These are phyloP conservation scores for Ceratobasidium sp. DNA, from an alignment of 1,284 basidiomycete species.

Conservation along the genomic window DNA sequence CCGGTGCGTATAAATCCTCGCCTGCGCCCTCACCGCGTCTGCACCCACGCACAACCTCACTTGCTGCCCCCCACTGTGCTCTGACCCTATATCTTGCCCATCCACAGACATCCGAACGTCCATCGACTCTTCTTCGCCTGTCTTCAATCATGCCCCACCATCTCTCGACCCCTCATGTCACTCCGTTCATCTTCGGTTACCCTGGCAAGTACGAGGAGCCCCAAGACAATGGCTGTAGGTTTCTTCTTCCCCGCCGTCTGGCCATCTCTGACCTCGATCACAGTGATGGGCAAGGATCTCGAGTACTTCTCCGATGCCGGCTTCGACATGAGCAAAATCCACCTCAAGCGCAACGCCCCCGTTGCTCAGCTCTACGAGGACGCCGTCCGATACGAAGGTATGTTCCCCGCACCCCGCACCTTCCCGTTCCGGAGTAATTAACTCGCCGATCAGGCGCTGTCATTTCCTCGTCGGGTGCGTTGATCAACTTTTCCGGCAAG, in stretches of 20 bases:
- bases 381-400: slow-evolving; percentile 88
- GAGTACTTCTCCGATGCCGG: slow-evolving; percentile 99
- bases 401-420: background rate
- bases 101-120: no score
- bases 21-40: slow-evolving; percentile 29
- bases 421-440: slow-evolving; percentile 20
- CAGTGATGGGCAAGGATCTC: slow-evolving; percentile 62
- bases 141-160: slow-evolving; percentile 29
- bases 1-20: slow-evolving; percentile 21
- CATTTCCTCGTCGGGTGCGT: slow-evolving; percentile 92
- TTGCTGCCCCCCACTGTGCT: background rate
- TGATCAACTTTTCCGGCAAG: slow-evolving; percentile 99
- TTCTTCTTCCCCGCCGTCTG: background rate
- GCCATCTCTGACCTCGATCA: slow-evolving; percentile 1
- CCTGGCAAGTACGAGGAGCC: slow-evolving; percentile 37
- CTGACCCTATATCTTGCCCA: slow-evolving; percentile 24
- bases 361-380: slow-evolving; percentile 98
- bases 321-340: slow-evolving; percentile 94
- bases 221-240: slow-evolving; percentile 34
- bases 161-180: slow-evolving; percentile 36
- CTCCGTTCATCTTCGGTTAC: slow-evolving; percentile 36
- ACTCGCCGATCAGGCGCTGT: slow-evolving; percentile 73
- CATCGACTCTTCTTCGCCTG: background rate
- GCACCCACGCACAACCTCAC: slow-evolving; percentile 22
- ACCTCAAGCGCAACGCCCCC: slow-evolving; percentile 93